phyloP scores from a whole-genome alignment of 441 rosid genomes.

The Euphorbia schlechtendalii region DNA sequence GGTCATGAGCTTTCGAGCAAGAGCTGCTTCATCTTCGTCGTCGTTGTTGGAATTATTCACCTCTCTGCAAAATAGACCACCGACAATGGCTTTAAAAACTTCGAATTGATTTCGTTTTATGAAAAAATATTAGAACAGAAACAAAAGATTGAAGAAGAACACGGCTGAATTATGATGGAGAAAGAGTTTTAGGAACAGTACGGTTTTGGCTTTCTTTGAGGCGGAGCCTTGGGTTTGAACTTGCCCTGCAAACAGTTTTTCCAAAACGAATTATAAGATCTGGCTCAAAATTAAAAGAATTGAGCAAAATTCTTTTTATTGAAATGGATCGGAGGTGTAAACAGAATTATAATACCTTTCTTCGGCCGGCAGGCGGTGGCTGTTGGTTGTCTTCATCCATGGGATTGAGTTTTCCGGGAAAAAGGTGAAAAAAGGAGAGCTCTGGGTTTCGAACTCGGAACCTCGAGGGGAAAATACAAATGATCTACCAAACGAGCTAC shows the following conservation, averaged over 20 bases:
- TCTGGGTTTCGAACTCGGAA: neutral
- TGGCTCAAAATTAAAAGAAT: neutral
- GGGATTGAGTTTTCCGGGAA: neutral
- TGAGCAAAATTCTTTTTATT: neutral
- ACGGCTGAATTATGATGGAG: neutral
- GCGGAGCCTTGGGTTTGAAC: constrained; percentile 47
- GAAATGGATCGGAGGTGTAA: neutral
- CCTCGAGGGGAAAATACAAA: neutral
- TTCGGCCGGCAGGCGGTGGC: constrained; percentile 1
- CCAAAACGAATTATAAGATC: constrained; percentile 10
- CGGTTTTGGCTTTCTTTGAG: constrained; percentile 32
- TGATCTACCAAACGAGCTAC: neutral
- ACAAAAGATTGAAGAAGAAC: neutral
- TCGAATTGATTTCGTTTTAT: neutral
- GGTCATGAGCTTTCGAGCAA: constrained; percentile 26
- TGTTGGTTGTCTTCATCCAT: constrained; percentile 16
- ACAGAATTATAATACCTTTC: constrained; percentile 4
- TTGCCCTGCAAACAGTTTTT: constrained; percentile 32
- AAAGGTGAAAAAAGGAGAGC: neutral
- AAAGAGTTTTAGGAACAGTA: neutral
- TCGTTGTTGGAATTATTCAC: constrained; percentile 15
- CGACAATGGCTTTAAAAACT: neutral
- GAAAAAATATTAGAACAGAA: neutral
- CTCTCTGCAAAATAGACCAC: constrained; percentile 34
- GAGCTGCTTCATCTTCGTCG: constrained; percentile 33